Base-by-base conservation (phyloP, 2,329 filamentous ascomycete species). In the Fusarium sp. region DNA sequence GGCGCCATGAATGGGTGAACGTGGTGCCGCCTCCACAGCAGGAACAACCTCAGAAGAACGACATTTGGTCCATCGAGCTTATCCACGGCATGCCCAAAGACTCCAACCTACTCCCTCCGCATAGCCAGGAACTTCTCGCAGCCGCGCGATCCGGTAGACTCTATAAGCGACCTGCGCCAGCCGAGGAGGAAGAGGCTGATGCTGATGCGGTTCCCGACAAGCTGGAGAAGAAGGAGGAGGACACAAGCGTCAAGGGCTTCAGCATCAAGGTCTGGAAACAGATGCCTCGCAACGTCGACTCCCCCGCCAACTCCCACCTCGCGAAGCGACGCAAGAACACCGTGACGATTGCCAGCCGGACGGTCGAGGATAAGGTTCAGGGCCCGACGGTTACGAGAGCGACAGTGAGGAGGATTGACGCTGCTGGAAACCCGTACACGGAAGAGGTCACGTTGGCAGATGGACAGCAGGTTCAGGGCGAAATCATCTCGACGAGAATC, bases 61-160 rank as follows among this genome's bases (percentile, higher is more conserved):
- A 91, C 77, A 83, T 87, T 57, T 95, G 91, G 87, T 90, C 89
- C n/a, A 76, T 84, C 51, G 94, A 97, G 76, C 85, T 93, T 16
- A 90, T 92, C 3, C 84, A 87, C 68, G 88, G 87, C 46, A 95
- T 97, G 92, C 95, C 95, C 38, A 91, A 92, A 74, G 95, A 97
- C 77, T 92, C 89, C 29, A 87, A 91, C 62, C 84, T 97, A 31
- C 83, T 97, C 9, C 87, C 92, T 0, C 86, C 90, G 1, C 91
- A 93, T 77, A 95, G 91, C 58, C 92, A 96, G 75, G 92, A 94
- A 69, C 85, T 97, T 5, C 84, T 97, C 13, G 90, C 92, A 61
- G 91, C 92, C 36, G 93, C 93, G 51, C 88, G 94, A 64, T 92
- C 92, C 18, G 92, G 92, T 6, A 86, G 87, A 58, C 83, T 93